Conservation (phyloP, 345 rosid species). For the Rhodamnia rubescens region DNA sequence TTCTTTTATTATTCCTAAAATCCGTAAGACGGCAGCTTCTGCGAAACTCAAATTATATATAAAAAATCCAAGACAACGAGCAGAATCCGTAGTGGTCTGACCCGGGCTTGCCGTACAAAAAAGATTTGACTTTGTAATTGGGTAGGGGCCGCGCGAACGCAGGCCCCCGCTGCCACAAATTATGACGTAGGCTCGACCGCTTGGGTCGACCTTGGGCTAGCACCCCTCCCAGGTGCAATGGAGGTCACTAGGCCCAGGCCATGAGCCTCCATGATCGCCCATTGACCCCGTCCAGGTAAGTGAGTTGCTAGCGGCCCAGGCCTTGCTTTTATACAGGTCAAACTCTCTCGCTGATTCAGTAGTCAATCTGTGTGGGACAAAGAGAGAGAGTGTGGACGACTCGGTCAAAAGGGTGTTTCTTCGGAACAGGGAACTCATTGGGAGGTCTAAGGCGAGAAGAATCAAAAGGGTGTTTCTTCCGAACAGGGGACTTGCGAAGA, state of each 20-base stretch:
- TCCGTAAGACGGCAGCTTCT: no score
- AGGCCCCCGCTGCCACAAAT: neutral
- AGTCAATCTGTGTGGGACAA: neutral
- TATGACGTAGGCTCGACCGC: neutral
- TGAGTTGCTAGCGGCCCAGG: fast-evolving
- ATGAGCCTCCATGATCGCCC: neutral
- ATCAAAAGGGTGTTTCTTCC: neutral
- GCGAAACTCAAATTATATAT: no score
- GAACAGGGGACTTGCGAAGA: neutral
- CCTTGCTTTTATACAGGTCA: fast-evolving
- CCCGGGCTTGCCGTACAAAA: no score
- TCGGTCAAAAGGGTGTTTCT: neutral
- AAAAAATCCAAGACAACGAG: no score
- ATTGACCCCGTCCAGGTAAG: neutral
- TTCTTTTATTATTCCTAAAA: no score
- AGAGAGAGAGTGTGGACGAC: neutral
- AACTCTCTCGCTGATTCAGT: neutral
- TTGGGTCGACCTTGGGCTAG: neutral
- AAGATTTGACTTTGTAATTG: neutral
- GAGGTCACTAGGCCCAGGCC: constrained; percentile 8
- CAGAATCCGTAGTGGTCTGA: no score
- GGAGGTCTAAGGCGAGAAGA: no score
- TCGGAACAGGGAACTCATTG: neutral
- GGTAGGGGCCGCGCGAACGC: neutral
- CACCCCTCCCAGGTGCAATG: constrained; percentile 14